Percentiles rank a stretch among this genome's conserved stretches.
Evolutionary conservation across 139 green algal genomes (phyloP).

Genomic region (Nannochloris sp.): DNA sequence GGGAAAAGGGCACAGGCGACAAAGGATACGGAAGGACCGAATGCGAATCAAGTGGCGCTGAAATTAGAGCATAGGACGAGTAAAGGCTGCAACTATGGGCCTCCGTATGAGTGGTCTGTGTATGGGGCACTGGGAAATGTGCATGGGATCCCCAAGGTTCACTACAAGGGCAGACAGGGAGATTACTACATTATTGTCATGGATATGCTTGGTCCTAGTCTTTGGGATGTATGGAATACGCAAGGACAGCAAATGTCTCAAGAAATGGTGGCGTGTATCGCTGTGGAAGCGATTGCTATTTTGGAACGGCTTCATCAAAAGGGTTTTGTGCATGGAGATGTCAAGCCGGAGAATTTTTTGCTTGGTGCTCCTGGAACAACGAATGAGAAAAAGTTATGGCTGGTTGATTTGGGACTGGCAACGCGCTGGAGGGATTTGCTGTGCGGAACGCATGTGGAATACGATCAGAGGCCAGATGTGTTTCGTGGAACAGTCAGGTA

Average conservation of each 20-base stretch:
- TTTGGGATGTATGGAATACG: constrained; percentile 98
- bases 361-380: constrained; percentile 68
- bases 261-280: constrained; percentile 99
- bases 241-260: constrained; percentile 88
- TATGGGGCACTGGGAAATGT: constrained; percentile 78
- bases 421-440: constrained; percentile 51
- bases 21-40: constrained; percentile 60
- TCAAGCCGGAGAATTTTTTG: constrained; percentile 99
- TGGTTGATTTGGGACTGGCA: constrained; percentile 91
- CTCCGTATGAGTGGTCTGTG: constrained; percentile 97
- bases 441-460: constrained; percentile 91
- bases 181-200: constrained; percentile 99
- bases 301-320: constrained; percentile 93
- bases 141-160: constrained; percentile 84
- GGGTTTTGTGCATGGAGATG: constrained; percentile 97
- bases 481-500: constrained; percentile 98
- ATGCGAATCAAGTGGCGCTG: constrained; percentile 80
- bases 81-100: constrained; percentile 97
- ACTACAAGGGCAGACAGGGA: constrained; percentile 93
- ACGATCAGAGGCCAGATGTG: constrained; percentile 97
- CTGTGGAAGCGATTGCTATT: constrained; percentile 92
- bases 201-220: constrained; percentile 91
- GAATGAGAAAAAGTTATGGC: constrained; percentile 91
- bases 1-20: constrained; percentile 48
- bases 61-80: constrained; percentile 96